These are phyloP conservation scores for Aspergillus kassunensis DNA, from an alignment of 495 filamentous ascomycete species.

Conservation along the genomic window DNA sequence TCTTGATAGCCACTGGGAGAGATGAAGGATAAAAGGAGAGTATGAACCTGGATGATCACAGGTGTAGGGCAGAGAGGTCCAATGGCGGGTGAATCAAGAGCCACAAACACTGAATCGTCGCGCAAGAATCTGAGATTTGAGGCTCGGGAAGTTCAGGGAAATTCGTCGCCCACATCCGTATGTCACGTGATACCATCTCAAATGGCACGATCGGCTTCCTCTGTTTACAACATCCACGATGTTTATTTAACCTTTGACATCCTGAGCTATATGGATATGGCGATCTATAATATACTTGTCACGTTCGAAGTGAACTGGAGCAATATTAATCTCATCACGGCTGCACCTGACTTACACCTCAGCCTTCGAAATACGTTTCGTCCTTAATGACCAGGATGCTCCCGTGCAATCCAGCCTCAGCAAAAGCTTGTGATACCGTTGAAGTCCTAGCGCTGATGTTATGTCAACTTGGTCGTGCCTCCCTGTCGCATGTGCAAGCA, in stretches of 20 bases:
- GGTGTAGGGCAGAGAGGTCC: constrained; percentile 33
- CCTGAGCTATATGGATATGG: too few relatives aligned
- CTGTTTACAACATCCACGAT: too few relatives aligned
- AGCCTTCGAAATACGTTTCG: neutral
- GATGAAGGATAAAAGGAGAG: constrained; percentile 26
- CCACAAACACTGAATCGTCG: constrained; percentile 25
- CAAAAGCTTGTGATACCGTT: neutral
- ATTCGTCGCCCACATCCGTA: constrained; percentile 15
- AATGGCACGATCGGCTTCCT: too few relatives aligned
- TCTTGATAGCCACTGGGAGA: constrained; percentile 34
- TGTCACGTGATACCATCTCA: constrained; percentile 15
- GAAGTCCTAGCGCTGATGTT: neutral
- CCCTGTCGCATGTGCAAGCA: neutral
- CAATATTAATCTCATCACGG: too few relatives aligned
- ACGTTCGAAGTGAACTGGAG: too few relatives aligned
- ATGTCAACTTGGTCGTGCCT: neutral
- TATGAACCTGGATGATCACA: constrained; percentile 30
- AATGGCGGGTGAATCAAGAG: constrained; percentile 39
- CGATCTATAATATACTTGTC: neutral
- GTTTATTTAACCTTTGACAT: too few relatives aligned
- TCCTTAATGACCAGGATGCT: neutral
- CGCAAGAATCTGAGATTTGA: constrained; percentile 46
- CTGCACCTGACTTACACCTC: neutral
- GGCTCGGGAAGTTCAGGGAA: constrained; percentile 46
- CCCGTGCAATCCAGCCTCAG: neutral